phyloP scores from a whole-genome alignment of 257 asterid genomes.

The Paulownia fortunei region DNA sequence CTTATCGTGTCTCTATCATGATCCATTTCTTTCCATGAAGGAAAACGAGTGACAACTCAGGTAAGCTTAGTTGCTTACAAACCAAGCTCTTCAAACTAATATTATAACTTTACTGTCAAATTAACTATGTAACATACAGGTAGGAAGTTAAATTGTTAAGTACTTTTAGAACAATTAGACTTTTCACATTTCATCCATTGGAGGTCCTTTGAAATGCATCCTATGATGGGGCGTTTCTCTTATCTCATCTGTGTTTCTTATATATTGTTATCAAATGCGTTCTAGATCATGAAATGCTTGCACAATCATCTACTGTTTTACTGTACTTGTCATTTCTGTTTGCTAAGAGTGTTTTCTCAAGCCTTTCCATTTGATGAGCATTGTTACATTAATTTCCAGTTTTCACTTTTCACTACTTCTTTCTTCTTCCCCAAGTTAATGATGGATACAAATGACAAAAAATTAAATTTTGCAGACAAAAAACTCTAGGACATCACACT shows the following conservation, averaged over 20 bases:
- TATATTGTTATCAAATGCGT: not conserved
- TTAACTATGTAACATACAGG: not conserved
- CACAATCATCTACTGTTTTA: not conserved
- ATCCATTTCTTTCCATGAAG: not conserved
- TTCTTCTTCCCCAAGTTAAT: not conserved
- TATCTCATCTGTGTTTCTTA: not conserved
- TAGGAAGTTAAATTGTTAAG: not conserved
- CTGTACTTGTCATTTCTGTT: not conserved
- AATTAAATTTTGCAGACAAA: slow-evolving; percentile 51
- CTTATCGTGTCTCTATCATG: not conserved
- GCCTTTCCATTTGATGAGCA: not conserved
- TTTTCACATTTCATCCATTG: not conserved
- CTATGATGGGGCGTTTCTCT: not conserved
- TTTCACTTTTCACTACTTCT: not conserved
- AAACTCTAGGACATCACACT: slow-evolving; percentile 61
- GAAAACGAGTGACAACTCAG: not conserved
- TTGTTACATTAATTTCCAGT: not conserved
- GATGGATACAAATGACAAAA: not conserved
- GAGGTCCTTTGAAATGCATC: not conserved
- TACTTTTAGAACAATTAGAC: not conserved
- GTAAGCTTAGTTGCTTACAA: not conserved
- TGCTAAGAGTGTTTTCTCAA: not conserved
- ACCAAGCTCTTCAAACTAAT: not conserved
- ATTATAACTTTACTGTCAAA: not conserved
- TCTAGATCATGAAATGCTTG: not conserved